Conservation (phyloP, 1,284 basidiomycete species). For the Apiotrichum gracile region DNA sequence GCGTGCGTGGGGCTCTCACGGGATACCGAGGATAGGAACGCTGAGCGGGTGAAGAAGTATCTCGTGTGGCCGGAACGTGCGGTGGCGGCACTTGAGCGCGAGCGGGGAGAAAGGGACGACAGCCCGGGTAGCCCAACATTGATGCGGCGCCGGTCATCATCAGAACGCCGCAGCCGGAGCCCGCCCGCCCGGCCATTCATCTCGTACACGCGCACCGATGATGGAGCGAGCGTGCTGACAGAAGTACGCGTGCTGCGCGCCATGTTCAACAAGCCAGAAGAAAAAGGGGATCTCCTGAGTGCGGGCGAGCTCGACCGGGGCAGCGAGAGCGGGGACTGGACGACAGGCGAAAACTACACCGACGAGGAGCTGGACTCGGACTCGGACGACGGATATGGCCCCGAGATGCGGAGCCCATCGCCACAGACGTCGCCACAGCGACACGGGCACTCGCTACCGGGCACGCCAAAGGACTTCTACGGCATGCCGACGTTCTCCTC, state of each 20-base stretch:
- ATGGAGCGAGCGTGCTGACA: constrained; percentile 36
- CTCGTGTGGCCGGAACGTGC: constrained; percentile 36
- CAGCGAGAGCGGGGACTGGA: constrained; percentile 1
- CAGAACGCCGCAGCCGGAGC: not conserved
- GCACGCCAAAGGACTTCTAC: not conserved
- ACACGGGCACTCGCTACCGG: not conserved
- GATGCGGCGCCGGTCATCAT: not conserved
- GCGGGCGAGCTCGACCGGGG: constrained; percentile 10
- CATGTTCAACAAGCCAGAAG: constrained; percentile 21
- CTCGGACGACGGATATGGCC: constrained; percentile 3
- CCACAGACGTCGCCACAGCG: not conserved
- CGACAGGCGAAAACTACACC: not conserved
- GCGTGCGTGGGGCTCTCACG: constrained; percentile 33
- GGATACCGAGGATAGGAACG: constrained; percentile 18
- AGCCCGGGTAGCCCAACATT: not conserved
- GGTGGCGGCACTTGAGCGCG: constrained; percentile 1
- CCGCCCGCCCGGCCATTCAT: constrained; percentile 31
- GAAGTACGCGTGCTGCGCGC: constrained; percentile 30
- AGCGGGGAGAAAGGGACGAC: not conserved
- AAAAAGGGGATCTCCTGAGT: constrained; percentile 13
- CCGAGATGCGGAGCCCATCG: not conserved
- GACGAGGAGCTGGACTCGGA: not conserved
- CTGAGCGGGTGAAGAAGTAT: constrained; percentile 27
- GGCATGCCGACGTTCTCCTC: not conserved
- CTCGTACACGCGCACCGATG: constrained; percentile 37